phyloP scores from a whole-genome alignment of 805 yeast genomes.

The Candida piceae region DNA sequence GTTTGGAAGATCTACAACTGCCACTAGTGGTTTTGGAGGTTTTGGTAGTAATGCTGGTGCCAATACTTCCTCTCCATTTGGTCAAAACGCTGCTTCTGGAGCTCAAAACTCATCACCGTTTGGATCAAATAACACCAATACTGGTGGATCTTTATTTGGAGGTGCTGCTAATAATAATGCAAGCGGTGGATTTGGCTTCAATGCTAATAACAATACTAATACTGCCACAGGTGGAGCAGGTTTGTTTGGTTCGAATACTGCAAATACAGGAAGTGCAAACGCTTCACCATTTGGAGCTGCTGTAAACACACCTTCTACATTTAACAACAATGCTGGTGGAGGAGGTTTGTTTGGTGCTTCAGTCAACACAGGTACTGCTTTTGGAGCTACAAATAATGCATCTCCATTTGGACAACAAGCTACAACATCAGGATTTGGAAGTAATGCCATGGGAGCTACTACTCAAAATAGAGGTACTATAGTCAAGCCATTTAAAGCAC shows the following conservation, averaged over 20 bases:
- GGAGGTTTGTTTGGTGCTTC: conserved; percentile 16
- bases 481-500: conserved; percentile 62
- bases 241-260: conserved; percentile 30
- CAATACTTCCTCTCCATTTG: conserved; percentile 21
- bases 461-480: conserved; percentile 61
- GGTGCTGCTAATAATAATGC: conserved; percentile 20
- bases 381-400: conserved; percentile 26
- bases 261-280: conserved; percentile 21
- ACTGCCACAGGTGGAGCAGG: conserved; percentile 27
- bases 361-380: conserved; percentile 26
- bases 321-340: neutral
- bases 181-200: conserved; percentile 36
- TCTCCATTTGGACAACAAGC: conserved; percentile 38
- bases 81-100: conserved; percentile 8
- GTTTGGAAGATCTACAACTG: conserved; percentile 42
- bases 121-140: conserved; percentile 22
- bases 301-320: conserved; percentile 1
- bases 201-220: conserved; percentile 17
- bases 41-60: conserved; percentile 20
- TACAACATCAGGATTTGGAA: conserved; percentile 28
- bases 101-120: conserved; percentile 5
- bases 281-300: conserved; percentile 15
- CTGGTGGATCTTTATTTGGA: conserved; percentile 18
- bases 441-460: conserved; percentile 25
- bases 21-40: conserved; percentile 50